A percentile compares a stretch with the other conserved stretches of the same genome.
phyloP scores from a whole-genome alignment of 805 yeast genomes.

The Tetrapisispora pingtungensis region DNA sequence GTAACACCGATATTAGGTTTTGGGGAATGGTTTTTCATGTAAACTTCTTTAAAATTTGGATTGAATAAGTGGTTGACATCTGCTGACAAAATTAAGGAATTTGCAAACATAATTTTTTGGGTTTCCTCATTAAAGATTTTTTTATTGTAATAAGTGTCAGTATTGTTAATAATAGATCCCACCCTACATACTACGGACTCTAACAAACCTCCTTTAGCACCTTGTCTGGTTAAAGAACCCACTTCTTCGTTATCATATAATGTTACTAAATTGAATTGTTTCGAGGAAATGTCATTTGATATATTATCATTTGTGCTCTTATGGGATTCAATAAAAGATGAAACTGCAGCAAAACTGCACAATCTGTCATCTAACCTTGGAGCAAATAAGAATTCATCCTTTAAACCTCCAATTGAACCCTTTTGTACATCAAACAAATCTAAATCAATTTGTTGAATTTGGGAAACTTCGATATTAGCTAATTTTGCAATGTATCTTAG shows the following conservation, averaged over 20 bases:
- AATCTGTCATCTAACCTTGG: constrained; percentile 82
- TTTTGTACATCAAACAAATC: constrained; percentile 76
- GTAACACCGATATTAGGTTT: constrained; percentile 69
- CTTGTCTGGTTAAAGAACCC: constrained; percentile 72
- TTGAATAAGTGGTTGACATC: constrained; percentile 77
- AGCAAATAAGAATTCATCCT: constrained; percentile 64
- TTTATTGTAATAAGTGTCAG: no score
- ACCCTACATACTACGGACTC: constrained; percentile 56
- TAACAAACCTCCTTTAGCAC: constrained; percentile 69
- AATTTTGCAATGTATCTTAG: constrained; percentile 59
- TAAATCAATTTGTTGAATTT: constrained; percentile 61
- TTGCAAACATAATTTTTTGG: constrained; percentile 40
- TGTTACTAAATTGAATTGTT: constrained; percentile 50
- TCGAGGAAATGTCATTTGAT: no score
- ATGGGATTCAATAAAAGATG: constrained; percentile 41
- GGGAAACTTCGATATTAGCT: constrained; percentile 48
- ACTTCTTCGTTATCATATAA: constrained; percentile 76
- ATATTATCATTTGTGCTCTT: constrained; percentile 19
- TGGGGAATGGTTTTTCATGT: constrained; percentile 72
- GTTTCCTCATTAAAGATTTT: no score
- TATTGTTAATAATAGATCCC: constrained; percentile 15
- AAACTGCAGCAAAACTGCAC: constrained; percentile 64
- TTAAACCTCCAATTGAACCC: constrained; percentile 69
- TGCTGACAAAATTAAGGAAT: constrained; percentile 70
- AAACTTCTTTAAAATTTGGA: constrained; percentile 63